Evolutionary conservation across 78 protist species (phyloP).

Genomic region (Dictyostelium capitatum): DNA sequence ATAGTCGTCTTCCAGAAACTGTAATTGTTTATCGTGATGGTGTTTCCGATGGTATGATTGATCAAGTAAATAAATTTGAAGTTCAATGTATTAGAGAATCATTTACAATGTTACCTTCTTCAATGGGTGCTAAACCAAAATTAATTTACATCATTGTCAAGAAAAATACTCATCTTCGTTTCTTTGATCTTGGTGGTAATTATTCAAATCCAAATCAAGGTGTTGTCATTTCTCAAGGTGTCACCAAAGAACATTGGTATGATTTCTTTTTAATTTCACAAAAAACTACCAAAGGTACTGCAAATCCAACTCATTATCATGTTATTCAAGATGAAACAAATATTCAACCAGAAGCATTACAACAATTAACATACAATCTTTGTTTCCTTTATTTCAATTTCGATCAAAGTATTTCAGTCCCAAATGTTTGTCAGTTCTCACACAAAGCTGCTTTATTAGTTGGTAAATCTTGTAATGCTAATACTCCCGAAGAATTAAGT

Average conservation of each 20-base stretch:
- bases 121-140: conserved; percentile 17
- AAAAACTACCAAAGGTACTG: conserved; percentile 5
- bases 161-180: conserved; percentile 72
- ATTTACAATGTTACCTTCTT: neutral
- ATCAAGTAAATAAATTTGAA: conserved; percentile 9
- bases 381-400: conserved; percentile 9
- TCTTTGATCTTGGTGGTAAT: neutral
- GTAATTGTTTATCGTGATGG: conserved; percentile 86
- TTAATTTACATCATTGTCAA: conserved; percentile 43
- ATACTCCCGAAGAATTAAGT: neutral
- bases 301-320: conserved; percentile 80
- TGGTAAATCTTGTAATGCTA: neutral
- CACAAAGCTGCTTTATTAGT: conserved; percentile 29
- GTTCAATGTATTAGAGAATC: conserved; percentile 23
- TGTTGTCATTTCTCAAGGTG: neutral
- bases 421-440: conserved; percentile 77
- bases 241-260: conserved; percentile 25
- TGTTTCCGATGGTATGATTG: conserved; percentile 84
- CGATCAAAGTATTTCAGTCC: conserved; percentile 30
- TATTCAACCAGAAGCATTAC: neutral
- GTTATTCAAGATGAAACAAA: conserved; percentile 24
- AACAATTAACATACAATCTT: conserved; percentile 26
- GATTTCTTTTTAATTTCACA: conserved; percentile 78
- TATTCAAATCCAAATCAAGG: conserved; percentile 69
- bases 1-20: conserved; percentile 47